Base-by-base conservation (phyloP, 2,329 filamentous ascomycete species). In the Stagonosporopsis vannaccii region DNA sequence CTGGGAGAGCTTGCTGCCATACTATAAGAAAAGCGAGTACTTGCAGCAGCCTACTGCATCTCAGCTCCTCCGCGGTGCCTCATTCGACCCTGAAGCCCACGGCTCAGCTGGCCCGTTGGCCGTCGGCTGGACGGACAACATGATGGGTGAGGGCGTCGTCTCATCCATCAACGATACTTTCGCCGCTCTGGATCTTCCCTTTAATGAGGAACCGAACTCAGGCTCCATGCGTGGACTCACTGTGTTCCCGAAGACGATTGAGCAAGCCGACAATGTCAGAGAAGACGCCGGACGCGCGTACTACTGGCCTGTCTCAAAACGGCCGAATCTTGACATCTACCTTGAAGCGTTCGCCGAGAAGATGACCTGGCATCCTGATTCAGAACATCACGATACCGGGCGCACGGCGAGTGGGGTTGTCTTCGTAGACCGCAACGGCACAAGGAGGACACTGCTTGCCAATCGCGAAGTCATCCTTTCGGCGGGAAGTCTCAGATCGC, bases 1-100 rank as follows among this genome's bases (percentile, higher is more conserved):
- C 39, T 75, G 72, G 71, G 53, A 66, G 9, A 56, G 44, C 7
- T 42, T 75, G 32, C 64, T 60, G 44, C 51, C 65, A n/a, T 74
- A 73, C 46, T 75, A 71, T 46, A 35, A 57, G 1, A 57, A 56
- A n/a, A 41, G 37, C 37, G 37, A 41, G 37, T 26, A 41, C 20
- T 15, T 25, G 5, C 37, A 41, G 37, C 13, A 22, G 20, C 37
- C 37, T 9, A 41, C 37, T 8, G 23, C 6, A 19, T 28, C 39
- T 42, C 25, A 42, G 6, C 22, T 26, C 4, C 11, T 26, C 13
- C 25, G 25, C n/a, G 39, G 39, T 12, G 39, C 39, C 6, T 26
- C 39, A 11, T n/a, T 42, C 11, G 39, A 42, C 9, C 22, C 23
- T 15, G 39, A 28, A 9, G 15, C 5, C 5, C 25, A 42, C 11